Percentiles rank a stretch among this genome's conserved stretches.
These are phyloP conservation scores for Aspergillus latus DNA, from an alignment of 2,329 filamentous ascomycete genomes.

Conservation along the genomic window DNA sequence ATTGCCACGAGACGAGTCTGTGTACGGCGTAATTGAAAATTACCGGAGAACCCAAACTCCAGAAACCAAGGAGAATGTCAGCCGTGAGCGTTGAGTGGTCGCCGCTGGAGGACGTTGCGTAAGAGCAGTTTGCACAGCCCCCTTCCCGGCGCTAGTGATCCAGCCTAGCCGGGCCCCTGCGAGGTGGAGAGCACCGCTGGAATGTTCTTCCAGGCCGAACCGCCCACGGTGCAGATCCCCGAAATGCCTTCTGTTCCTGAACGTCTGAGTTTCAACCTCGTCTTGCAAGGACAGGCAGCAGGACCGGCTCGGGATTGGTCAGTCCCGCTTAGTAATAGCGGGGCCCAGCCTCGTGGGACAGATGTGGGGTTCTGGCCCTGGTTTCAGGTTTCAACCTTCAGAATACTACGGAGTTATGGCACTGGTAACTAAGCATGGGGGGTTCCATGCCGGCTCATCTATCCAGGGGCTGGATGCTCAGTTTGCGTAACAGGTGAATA, in stretches of 20 bases:
- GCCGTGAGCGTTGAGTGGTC: slow-evolving; percentile 8
- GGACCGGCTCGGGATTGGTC: not conserved
- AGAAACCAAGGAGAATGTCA: slow-evolving; percentile 6
- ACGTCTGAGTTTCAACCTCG: no score
- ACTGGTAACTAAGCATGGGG: slow-evolving; percentile 17
- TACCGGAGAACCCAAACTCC: not conserved
- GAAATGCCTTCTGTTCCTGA: slow-evolving; percentile 11
- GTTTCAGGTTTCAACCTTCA: slow-evolving; percentile 11
- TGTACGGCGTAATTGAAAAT: slow-evolving; percentile 5
- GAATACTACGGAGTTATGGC: not conserved
- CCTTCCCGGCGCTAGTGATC: slow-evolving; percentile 26
- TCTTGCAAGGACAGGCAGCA: not conserved
- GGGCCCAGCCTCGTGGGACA: slow-evolving; percentile 25
- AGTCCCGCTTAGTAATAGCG: slow-evolving; percentile 11
- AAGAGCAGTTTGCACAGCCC: slow-evolving; percentile 30
- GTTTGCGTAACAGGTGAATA: not conserved
- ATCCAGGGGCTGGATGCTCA: not conserved
- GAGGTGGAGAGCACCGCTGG: slow-evolving; percentile 10
- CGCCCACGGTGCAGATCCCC: slow-evolving; percentile 15
- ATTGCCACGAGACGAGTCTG: not conserved
- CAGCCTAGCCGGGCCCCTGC: slow-evolving; percentile 19
- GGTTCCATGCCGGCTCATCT: not conserved
- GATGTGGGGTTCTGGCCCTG: slow-evolving; percentile 24
- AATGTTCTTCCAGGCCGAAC: slow-evolving; percentile 16
- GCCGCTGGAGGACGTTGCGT: slow-evolving; percentile 23